phyloP scores from a whole-genome alignment of 2,329 filamentous ascomycete genomes.

The Cladosporium cucumerinum region DNA sequence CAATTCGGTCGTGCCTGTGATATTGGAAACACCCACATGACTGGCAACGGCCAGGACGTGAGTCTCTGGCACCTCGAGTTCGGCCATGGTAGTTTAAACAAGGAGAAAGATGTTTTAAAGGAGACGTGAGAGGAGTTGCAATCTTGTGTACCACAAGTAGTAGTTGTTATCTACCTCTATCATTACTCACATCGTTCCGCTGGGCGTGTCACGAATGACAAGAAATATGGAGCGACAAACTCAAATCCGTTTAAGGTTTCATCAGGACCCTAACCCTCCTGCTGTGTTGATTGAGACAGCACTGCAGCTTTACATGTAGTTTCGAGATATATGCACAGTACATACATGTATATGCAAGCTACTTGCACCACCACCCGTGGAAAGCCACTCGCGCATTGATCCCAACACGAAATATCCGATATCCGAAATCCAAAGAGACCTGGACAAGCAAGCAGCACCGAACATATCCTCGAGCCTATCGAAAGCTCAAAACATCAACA shows the following conservation, averaged over 20 bases:
- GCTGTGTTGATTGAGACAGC: background rate
- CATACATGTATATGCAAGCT: background rate
- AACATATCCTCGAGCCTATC: background rate
- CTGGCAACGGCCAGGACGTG: slow-evolving; percentile 84
- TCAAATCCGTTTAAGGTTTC: background rate
- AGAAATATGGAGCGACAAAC: background rate
- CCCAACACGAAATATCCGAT: background rate
- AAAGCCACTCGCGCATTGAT: background rate
- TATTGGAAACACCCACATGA: slow-evolving; percentile 65
- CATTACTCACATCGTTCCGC: background rate
- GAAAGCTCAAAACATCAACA: background rate
- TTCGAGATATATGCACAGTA: background rate
- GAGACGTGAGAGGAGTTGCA: background rate
- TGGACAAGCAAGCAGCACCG: background rate
- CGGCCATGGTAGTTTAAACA: background rate
- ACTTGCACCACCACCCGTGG: background rate
- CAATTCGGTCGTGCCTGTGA: background rate
- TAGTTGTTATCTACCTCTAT: background rate
- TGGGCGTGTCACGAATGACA: background rate
- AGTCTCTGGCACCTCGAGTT: slow-evolving; percentile 53
- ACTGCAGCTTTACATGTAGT: background rate
- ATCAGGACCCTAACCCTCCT: background rate
- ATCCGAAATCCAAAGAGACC: too few relatives aligned
- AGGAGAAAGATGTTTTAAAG: background rate
- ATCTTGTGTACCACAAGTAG: background rate